Percentiles rank a stretch among this genome's conserved stretches.
phyloP scores from a whole-genome alignment of 73 alveolate species.

The Urostyla sp. region DNA sequence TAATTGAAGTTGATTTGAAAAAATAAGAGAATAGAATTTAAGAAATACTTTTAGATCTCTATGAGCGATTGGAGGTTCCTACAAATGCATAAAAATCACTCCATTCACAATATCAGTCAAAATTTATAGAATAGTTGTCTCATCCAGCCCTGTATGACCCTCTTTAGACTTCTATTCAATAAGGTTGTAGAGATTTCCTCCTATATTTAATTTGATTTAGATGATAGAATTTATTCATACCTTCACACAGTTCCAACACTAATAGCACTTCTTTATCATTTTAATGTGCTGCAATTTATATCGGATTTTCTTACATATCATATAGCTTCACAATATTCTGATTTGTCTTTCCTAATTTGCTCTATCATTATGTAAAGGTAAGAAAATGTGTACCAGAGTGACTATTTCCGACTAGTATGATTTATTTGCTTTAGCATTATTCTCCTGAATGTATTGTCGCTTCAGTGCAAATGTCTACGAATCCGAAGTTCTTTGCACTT shows the following conservation, averaged over 20 bases:
- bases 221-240: neutral
- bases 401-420: constrained; percentile 1
- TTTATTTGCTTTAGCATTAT: neutral
- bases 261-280: neutral
- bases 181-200: constrained; percentile 35
- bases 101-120: constrained; percentile 52
- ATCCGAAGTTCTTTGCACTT: neutral
- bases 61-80: constrained; percentile 44
- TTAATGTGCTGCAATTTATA: no score
- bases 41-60: constrained; percentile 37
- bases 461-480: constrained; percentile 32
- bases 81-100: constrained; percentile 22
- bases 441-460: neutral
- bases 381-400: constrained; percentile 24
- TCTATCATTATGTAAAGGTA: neutral
- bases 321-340: constrained; percentile 23
- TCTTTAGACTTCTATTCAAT: constrained; percentile 17
- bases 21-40: no score
- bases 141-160: constrained; percentile 47
- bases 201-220: constrained; percentile 18
- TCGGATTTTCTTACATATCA: neutral
- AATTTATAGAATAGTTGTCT: constrained; percentile 38
- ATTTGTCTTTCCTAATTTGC: constrained; percentile 31
- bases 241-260: constrained; percentile 44
- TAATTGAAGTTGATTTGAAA: no score